A percentile compares a stretch with the other conserved stretches of the same genome.
These are phyloP conservation scores for Mucor mucedo DNA, from an alignment of 371 early-diverging fungal species.

Conservation along the genomic window DNA sequence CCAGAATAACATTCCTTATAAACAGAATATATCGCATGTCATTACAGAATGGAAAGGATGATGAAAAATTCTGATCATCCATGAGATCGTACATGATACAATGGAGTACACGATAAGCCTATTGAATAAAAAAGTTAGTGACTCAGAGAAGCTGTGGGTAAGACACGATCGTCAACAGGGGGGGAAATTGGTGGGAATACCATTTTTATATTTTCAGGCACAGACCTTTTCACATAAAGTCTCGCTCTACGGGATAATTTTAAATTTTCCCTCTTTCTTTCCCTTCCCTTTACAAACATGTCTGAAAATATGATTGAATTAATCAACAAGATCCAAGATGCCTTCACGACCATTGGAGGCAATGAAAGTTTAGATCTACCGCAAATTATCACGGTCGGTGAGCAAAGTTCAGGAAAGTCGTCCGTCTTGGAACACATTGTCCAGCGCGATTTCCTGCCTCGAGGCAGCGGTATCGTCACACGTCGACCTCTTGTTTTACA, in stretches of 20 bases:
- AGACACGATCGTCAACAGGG: too few species aligned
- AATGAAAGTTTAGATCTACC: constrained; percentile 88
- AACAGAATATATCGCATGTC: too few species aligned
- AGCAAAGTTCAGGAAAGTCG: constrained; percentile 92
- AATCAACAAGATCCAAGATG: constrained; percentile 93
- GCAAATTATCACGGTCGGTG: constrained; percentile 87
- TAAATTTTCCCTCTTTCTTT: background rate
- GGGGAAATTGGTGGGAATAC: too few species aligned
- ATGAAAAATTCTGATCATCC: too few species aligned
- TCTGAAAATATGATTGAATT: constrained; percentile 61
- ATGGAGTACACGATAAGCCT: too few species aligned
- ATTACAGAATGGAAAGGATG: too few species aligned
- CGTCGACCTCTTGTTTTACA: constrained; percentile 93
- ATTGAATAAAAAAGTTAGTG: too few species aligned
- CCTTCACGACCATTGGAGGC: constrained; percentile 78
- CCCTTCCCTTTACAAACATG: constrained; percentile 2
- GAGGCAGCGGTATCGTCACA: constrained; percentile 93
- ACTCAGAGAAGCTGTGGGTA: too few species aligned
- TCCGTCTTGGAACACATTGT: constrained; percentile 93
- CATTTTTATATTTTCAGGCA: background rate
- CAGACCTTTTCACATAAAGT: background rate
- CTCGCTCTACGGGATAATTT: background rate
- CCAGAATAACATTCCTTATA: too few species aligned
- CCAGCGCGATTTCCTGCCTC: constrained; percentile 89
- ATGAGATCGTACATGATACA: too few species aligned